Evolutionary conservation across 345 rosid genomes (phyloP), one percentile per base, ranked within the genome.

Genomic region (Acer negundo): DNA sequence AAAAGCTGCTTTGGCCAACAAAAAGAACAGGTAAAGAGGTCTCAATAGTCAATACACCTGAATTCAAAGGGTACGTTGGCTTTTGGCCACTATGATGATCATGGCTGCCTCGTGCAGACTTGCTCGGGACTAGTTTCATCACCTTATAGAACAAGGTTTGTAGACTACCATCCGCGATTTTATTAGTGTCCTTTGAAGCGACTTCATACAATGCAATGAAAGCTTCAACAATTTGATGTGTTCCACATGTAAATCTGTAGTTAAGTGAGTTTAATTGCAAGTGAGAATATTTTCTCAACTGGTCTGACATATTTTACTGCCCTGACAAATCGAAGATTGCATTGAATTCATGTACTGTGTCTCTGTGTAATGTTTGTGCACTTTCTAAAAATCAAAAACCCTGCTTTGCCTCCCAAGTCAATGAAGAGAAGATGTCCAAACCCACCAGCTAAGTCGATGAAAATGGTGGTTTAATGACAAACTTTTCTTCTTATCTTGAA

Each of bases 161-260:
- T 35, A 35, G 13, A 9, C 65, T 65, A 35, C 17, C 55, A 20
- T 28, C 2, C 28, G 26, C 13, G 15, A 63, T 38, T 65, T 26
- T 28, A 64, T 35, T 35, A 35, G 6, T 35, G 6, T 35, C 38
- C 38, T 4, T 35, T 35, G 38, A 35, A 17, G 55, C 61, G 19
- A 23, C 28, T 79, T 67, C 72, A 31, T 61, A 11, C 46, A 42
- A 35, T 35, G 38, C 53, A 67, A 72, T 69, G 70, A 75, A 75
- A 79, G 72, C 58, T 17, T 73, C 65, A 79, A 79, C 74, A 72
- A 49, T 83, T 73, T 78, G 46, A 65, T 67, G 72, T 55, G 64
- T 75, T 69, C 81, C 79, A 62, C 76, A n/a, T 84, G 90, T 83
- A 84, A 84, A 84, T 77, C 70, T 81, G 83, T 84, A 87, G 89